These are phyloP conservation scores for Lentinula guzmanii DNA, from an alignment of 768 basidiomycete genomes.

Conservation along the genomic window DNA sequence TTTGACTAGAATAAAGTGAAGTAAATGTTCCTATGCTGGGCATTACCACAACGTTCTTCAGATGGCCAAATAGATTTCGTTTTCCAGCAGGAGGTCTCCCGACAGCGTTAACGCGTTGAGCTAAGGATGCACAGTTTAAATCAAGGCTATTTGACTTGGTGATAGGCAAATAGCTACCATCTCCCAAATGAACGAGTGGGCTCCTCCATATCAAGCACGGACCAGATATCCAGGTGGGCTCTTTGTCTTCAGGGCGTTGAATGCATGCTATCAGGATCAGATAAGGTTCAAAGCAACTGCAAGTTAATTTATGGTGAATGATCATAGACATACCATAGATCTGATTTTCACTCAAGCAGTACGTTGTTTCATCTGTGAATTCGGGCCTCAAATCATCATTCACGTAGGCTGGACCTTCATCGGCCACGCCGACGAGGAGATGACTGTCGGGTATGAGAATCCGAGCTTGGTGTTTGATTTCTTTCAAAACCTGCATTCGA, in stretches of 20 bases:
- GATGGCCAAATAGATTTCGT: slow-evolving; percentile 50
- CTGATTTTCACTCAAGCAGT: slow-evolving; percentile 44
- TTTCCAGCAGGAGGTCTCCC: slow-evolving; percentile 57
- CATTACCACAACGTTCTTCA: slow-evolving; percentile 71
- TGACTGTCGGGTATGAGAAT: slow-evolving; percentile 66
- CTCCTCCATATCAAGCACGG: slow-evolving; percentile 60
- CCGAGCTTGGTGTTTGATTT: slow-evolving; percentile 71
- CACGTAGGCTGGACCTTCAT: slow-evolving; percentile 68
- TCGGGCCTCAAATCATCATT: slow-evolving; percentile 39
- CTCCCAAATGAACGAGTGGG: slow-evolving; percentile 73
- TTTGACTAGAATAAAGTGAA: slow-evolving; percentile 16
- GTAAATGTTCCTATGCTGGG: slow-evolving; percentile 41
- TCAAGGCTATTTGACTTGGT: not conserved
- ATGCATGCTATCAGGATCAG: slow-evolving; percentile 30
- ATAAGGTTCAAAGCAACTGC: not conserved
- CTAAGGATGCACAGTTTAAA: slow-evolving; percentile 23
- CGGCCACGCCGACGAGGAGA: slow-evolving; percentile 74
- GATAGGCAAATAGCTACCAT: slow-evolving; percentile 35
- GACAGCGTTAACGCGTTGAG: slow-evolving; percentile 66
- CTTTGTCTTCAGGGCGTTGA: slow-evolving; percentile 40
- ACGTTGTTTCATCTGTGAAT: slow-evolving; percentile 37
- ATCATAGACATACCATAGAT: slow-evolving; percentile 52
- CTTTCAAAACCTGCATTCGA: slow-evolving; percentile 59
- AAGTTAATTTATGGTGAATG: not conserved
- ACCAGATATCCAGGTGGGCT: slow-evolving; percentile 55